Evolutionary conservation across 305 asterid species (phyloP).

Genomic region (Fraxinus angustifolia): DNA sequence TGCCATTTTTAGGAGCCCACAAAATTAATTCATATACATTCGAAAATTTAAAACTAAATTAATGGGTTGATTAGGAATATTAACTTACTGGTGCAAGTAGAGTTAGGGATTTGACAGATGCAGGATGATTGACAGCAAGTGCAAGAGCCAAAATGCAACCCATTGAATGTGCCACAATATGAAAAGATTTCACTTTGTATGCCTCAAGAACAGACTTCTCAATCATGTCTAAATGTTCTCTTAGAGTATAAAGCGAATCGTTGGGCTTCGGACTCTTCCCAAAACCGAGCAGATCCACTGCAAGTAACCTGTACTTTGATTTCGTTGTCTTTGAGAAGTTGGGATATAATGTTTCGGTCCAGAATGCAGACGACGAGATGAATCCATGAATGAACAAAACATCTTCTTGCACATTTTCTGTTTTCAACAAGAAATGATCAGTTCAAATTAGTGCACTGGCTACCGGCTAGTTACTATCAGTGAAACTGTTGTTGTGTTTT

Average conservation of each 20-base stretch:
- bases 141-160: conserved; percentile 95
- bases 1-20: not conserved
- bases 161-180: conserved; percentile 89
- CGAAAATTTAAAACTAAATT: not conserved
- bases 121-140: conserved; percentile 70
- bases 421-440: not conserved
- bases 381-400: conserved; percentile 88
- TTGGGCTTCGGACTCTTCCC: conserved; percentile 88
- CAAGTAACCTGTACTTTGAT: conserved; percentile 66
- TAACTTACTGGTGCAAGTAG: conserved; percentile 77
- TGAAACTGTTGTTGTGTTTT: not conserved
- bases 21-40: not conserved
- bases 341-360: conserved; percentile 89
- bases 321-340: conserved; percentile 65
- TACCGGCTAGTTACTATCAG: not conserved
- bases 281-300: conserved; percentile 83
- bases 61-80: not conserved
- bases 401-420: conserved; percentile 68
- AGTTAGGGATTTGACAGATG: conserved; percentile 68
- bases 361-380: conserved; percentile 76
- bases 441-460: not conserved
- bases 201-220: conserved; percentile 64
- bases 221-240: conserved; percentile 78
- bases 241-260: conserved; percentile 21
- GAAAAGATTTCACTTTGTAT: conserved; percentile 70